A percentile compares a stretch with the other conserved stretches of the same genome.
phyloP scores from a whole-genome alignment of 352 stramenopile species.

The Pythium dissotocum region DNA sequence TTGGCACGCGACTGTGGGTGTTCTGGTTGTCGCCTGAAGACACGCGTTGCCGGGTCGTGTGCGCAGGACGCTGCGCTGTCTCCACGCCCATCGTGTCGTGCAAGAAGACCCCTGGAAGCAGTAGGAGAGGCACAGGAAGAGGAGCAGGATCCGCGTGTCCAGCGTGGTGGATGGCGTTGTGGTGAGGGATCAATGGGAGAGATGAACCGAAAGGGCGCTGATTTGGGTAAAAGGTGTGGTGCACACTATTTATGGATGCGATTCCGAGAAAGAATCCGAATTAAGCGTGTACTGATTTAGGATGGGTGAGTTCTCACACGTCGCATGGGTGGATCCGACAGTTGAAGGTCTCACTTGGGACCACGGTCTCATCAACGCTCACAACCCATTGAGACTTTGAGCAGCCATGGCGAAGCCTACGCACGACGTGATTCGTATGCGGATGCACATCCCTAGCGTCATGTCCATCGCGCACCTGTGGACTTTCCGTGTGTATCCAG shows the following conservation, averaged over 20 bases:
- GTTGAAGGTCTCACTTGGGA: too few species aligned
- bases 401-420: too few species aligned
- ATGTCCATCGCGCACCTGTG: too few species aligned
- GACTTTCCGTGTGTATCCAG: too few species aligned
- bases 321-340: too few species aligned
- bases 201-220: constrained; percentile 22
- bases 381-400: too few species aligned
- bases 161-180: neutral
- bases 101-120: neutral
- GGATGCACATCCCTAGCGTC: too few species aligned
- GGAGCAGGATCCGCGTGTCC: neutral
- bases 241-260: neutral
- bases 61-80: neutral
- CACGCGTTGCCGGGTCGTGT: neutral
- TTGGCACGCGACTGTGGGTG: constrained; percentile 19
- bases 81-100: constrained; percentile 11
- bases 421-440: too few species aligned
- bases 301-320: neutral
- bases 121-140: neutral
- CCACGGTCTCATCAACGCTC: too few species aligned
- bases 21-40: constrained; percentile 21
- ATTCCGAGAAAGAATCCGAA: neutral
- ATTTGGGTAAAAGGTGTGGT: neutral
- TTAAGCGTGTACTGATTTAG: neutral
- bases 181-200: constrained; percentile 5